phyloP scores from a whole-genome alignment of 371 early-diverging fungal genomes.

The Actinomortierella ambigua region DNA sequence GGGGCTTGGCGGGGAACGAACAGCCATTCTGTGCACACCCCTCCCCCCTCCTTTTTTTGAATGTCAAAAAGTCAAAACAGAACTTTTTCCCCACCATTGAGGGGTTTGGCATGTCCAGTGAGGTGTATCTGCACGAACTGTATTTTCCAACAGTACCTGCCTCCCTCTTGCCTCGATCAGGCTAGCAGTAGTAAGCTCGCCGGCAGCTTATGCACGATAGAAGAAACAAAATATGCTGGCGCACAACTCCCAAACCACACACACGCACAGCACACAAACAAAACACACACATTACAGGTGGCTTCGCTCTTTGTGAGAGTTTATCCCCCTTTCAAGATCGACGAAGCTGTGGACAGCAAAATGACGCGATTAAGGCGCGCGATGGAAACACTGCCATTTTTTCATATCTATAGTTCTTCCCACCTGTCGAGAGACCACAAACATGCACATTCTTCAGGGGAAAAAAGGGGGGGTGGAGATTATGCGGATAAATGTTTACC shows the following conservation, averaged over 20 bases:
- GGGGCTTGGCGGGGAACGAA: neutral
- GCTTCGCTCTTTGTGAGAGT: neutral
- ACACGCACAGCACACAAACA: neutral
- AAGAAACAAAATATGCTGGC: no score
- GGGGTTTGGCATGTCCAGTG: neutral
- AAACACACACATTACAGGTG: no score
- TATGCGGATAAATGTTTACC: no score
- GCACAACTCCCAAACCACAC: neutral
- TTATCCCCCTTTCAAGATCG: neutral
- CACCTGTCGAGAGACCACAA: neutral
- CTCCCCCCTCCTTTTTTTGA: neutral
- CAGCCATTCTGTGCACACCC: neutral
- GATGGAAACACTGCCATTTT: slow-evolving; percentile 1
- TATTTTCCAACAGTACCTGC: no score
- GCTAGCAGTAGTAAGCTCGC: no score
- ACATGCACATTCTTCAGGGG: no score
- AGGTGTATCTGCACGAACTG: no score
- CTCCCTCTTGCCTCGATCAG: no score
- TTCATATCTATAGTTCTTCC: no score
- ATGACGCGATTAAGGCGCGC: slow-evolving; percentile 11
- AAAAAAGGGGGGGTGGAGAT: no score
- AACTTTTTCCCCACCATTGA: neutral
- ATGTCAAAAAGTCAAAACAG: neutral
- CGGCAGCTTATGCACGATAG: no score
- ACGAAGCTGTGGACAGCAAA: no score